A percentile compares a stretch with the other conserved stretches of the same genome.
phyloP scores from a whole-genome alignment of 495 filamentous ascomycete species.

The Neohortaea acidophila region DNA sequence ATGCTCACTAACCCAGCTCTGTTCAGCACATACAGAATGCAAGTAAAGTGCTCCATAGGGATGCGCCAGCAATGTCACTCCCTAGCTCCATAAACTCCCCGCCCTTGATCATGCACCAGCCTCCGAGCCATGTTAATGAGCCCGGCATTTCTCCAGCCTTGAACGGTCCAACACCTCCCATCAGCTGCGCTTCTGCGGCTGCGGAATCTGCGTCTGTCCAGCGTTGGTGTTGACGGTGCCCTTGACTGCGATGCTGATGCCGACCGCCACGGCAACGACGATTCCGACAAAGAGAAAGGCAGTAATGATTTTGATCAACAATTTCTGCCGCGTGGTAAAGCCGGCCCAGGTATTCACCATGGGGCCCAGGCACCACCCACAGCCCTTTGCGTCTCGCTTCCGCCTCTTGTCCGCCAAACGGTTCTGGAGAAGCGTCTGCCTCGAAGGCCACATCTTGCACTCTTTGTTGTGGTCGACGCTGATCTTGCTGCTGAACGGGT shows the following conservation, averaged over 20 bases:
- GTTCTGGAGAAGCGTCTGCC: slow-evolving; percentile 24
- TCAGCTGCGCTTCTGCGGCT: not conserved
- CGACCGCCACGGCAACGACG: slow-evolving; percentile 46
- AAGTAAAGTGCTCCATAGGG: too few relatives aligned
- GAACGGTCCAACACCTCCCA: too few relatives aligned
- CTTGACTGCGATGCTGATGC: slow-evolving; percentile 42
- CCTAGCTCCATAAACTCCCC: too few relatives aligned
- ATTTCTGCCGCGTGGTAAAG: slow-evolving; percentile 36
- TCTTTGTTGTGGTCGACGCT: slow-evolving; percentile 28
- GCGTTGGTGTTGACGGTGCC: slow-evolving; percentile 7
- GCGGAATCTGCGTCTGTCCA: not conserved
- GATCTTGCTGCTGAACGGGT: slow-evolving; percentile 16
- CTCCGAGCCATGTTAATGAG: too few relatives aligned
- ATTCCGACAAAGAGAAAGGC: slow-evolving; percentile 42
- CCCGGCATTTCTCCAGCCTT: too few relatives aligned
- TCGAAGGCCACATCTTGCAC: slow-evolving; percentile 31
- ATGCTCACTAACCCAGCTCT: too few relatives aligned
- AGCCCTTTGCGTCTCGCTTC: slow-evolving; percentile 17
- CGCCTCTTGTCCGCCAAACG: slow-evolving; percentile 18
- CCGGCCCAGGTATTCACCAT: slow-evolving; percentile 25
- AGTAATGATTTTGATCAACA: slow-evolving; percentile 38
- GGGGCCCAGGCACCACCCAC: slow-evolving; percentile 16
- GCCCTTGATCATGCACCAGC: too few relatives aligned
- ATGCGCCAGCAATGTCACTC: too few relatives aligned
- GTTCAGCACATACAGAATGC: too few relatives aligned